Percentiles rank a stretch among this genome's conserved stretches.
Evolutionary conservation across 192 early-diverging fungal genomes (phyloP).

Genomic region (Backusella psychrophila): DNA sequence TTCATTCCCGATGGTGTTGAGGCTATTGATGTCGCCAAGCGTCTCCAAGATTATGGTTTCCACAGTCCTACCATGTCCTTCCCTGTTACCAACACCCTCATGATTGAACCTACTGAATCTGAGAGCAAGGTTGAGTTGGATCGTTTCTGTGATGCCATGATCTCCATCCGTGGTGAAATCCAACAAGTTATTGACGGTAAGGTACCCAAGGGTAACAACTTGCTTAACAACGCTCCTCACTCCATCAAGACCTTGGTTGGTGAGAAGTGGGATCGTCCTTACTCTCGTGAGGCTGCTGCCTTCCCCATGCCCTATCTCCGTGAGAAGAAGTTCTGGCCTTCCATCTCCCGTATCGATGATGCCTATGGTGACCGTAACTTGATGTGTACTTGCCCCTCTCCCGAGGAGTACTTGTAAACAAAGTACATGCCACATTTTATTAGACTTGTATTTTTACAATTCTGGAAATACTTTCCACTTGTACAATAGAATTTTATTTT

Average conservation of each 20-base stretch:
- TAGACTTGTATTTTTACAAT: not conserved
- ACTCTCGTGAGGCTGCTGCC: conserved; percentile 85
- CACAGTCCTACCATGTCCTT: conserved; percentile 99
- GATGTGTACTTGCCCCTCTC: conserved; percentile 93
- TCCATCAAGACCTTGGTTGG: conserved; percentile 72
- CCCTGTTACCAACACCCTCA: conserved; percentile 97
- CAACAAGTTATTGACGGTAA: conserved; percentile 80
- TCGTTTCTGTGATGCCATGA: conserved; percentile 98
- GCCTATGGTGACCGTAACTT: conserved; percentile 94
- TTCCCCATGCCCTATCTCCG: conserved; percentile 82
- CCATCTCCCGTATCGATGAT: conserved; percentile 90
- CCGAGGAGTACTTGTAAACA: conserved; percentile 65
- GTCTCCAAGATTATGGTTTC: conserved; percentile 98
- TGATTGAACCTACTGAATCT: conserved; percentile 99
- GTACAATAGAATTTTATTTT: conserved; percentile 5
- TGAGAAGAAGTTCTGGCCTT: conserved; percentile 97
- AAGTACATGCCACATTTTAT: not conserved
- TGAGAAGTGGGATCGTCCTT: conserved; percentile 85
- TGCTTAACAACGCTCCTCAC: conserved; percentile 89
- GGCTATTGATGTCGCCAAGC: conserved; percentile 98
- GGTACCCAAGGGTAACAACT: conserved; percentile 84
- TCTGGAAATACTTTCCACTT: not conserved
- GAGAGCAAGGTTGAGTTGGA: conserved; percentile 93
- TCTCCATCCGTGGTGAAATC: conserved; percentile 93
- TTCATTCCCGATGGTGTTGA: conserved; percentile 81